A percentile compares a stretch with the other conserved stretches of the same genome.
phyloP scores from a whole-genome alignment of 306 rosid genomes.

The Quercus robur region DNA sequence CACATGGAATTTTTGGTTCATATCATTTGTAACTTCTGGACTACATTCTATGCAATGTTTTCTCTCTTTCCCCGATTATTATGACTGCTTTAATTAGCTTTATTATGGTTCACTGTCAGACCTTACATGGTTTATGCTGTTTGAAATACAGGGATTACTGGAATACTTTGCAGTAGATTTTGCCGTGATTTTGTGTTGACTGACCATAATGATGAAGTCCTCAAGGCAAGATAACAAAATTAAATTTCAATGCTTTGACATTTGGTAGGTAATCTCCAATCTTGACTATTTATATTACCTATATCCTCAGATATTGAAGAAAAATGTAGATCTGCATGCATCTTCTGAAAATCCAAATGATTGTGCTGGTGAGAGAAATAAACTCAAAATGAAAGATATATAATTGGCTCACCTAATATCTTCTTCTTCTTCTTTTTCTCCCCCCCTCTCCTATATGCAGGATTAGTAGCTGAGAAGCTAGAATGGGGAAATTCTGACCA shows the following conservation, averaged over 20 bases:
- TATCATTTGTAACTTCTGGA: not conserved
- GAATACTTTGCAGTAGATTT: slow-evolving; percentile 81
- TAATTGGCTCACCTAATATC: slow-evolving; percentile 5
- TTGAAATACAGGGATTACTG: slow-evolving; percentile 66
- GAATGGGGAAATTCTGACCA: slow-evolving; percentile 89
- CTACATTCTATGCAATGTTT: not conserved
- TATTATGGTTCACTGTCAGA: not conserved
- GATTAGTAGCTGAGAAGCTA: slow-evolving; percentile 63
- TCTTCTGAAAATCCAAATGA: slow-evolving; percentile 40
- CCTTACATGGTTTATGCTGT: slow-evolving; percentile 8
- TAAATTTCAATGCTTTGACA: slow-evolving; percentile 13
- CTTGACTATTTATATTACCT: slow-evolving; percentile 26
- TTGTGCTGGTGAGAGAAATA: slow-evolving; percentile 52
- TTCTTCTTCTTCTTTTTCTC: not conserved
- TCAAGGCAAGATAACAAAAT: slow-evolving; percentile 59
- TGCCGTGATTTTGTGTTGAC: slow-evolving; percentile 75
- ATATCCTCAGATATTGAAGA: slow-evolving; percentile 70
- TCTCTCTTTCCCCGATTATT: not conserved
- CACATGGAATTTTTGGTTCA: not conserved
- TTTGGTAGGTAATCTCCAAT: slow-evolving; percentile 16
- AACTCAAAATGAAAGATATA: slow-evolving; percentile 4
- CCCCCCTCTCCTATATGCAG: slow-evolving; percentile 32
- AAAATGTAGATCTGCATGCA: slow-evolving; percentile 79
- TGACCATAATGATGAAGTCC: slow-evolving; percentile 91
- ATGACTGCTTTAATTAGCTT: not conserved